Percentiles rank a stretch among this genome's conserved stretches.
phyloP scores from a whole-genome alignment of 768 basidiomycete species.

The Pleurotus sapidus region DNA sequence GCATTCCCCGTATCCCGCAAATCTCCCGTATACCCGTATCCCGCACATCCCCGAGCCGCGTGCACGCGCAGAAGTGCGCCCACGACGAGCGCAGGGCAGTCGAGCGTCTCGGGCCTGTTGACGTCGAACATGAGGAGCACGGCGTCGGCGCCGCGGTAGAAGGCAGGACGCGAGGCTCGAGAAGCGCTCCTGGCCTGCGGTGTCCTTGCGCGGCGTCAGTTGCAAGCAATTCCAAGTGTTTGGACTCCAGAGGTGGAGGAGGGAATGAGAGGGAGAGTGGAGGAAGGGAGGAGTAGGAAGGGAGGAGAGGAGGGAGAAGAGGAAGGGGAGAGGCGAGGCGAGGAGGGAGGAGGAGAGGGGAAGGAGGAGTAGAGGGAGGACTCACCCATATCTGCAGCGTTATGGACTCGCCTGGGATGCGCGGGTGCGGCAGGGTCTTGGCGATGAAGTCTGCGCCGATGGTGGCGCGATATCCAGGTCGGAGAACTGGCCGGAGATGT shows the following conservation, averaged over 20 bases:
- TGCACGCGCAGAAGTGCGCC: conserved; percentile 64
- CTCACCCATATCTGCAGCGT: conserved; percentile 62
- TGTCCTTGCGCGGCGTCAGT: conserved; percentile 50
- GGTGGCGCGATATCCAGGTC: conserved; percentile 77
- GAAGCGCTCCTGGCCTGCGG: conserved; percentile 87
- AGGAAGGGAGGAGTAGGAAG: too few relatives aligned
- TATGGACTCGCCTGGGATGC: conserved; percentile 49
- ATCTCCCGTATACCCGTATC: too few relatives aligned
- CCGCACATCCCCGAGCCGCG: conserved; percentile 64
- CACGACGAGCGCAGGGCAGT: conserved; percentile 69
- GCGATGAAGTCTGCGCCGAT: conserved; percentile 90
- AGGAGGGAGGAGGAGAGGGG: too few relatives aligned
- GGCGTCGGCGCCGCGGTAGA: conserved; percentile 85
- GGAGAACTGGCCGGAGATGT: conserved; percentile 73
- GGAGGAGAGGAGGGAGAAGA: too few relatives aligned
- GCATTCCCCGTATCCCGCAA: too few relatives aligned
- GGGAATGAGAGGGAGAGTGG: too few relatives aligned
- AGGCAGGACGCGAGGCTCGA: conserved; percentile 77
- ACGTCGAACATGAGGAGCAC: conserved; percentile 82
- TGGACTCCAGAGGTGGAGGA: too few relatives aligned
- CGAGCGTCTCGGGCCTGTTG: conserved; percentile 60
- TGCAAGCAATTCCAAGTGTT: too few relatives aligned
- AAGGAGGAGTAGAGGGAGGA: conserved; percentile 9
- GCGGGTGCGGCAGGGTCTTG: conserved; percentile 66
- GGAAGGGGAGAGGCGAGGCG: too few relatives aligned